A percentile compares a stretch with the other conserved stretches of the same genome.
These are phyloP conservation scores for Comarum palustre DNA, from an alignment of 306 rosid species.

Conservation along the genomic window DNA sequence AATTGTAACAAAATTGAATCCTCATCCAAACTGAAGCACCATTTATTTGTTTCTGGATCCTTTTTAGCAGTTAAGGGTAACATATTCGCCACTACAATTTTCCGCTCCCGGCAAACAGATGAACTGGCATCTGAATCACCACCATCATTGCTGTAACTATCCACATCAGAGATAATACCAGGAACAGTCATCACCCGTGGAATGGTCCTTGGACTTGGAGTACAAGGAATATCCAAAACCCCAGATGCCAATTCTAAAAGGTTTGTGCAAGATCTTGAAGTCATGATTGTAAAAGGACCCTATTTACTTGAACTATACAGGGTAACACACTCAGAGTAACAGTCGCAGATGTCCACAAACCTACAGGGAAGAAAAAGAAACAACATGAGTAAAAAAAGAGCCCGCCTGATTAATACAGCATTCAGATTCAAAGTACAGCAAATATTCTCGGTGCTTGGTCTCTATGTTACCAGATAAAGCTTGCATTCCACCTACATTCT, in stretches of 20 bases:
- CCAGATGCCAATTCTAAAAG: conserved; percentile 55
- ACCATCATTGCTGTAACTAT: conserved; percentile 41
- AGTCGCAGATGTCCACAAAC: conserved; percentile 14
- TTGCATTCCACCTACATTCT: neutral
- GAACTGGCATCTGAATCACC: conserved; percentile 65
- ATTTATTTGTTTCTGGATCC: conserved; percentile 52
- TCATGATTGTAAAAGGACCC: conserved; percentile 35
- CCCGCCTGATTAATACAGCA: neutral
- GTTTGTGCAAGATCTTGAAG: conserved; percentile 57
- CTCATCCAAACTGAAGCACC: conserved; percentile 74
- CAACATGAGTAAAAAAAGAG: neutral
- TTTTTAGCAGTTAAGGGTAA: conserved; percentile 71
- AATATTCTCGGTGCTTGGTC: neutral
- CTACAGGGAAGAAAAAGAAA: neutral
- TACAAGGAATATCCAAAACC: conserved; percentile 55
- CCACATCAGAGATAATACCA: conserved; percentile 68
- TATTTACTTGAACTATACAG: conserved; percentile 27
- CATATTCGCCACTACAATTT: conserved; percentile 78
- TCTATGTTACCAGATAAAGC: neutral
- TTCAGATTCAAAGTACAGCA: neutral
- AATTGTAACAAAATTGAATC: conserved; percentile 69
- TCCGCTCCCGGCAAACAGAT: conserved; percentile 57
- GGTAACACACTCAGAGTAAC: neutral
- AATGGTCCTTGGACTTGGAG: conserved; percentile 57
- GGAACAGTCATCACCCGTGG: conserved; percentile 72